A percentile compares a stretch with the other conserved stretches of the same genome.
Conservation (phyloP, 768 basidiomycete genomes). For the Amanita molliuscula region DNA sequence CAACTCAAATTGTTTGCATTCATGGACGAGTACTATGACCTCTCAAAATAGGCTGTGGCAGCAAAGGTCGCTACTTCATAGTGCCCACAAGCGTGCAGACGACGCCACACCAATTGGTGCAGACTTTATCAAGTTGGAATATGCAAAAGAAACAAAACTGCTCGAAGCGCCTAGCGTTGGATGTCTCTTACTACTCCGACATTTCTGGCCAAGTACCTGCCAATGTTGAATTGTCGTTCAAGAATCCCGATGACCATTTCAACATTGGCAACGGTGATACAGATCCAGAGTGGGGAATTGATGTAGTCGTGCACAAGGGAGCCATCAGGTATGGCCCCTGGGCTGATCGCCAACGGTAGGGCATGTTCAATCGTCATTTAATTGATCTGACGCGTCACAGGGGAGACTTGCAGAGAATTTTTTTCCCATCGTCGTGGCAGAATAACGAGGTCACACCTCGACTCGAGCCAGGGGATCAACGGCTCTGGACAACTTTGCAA, state of each 20-base stretch:
- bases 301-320: slow-evolving; percentile 72
- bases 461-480: slow-evolving; percentile 67
- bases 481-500: slow-evolving; percentile 76
- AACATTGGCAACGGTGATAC: slow-evolving; percentile 83
- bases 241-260: slow-evolving; percentile 27
- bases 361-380: background rate
- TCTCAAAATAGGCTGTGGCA: slow-evolving; percentile 21
- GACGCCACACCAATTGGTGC: slow-evolving; percentile 45
- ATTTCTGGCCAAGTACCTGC: slow-evolving; percentile 67
- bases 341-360: slow-evolving; percentile 87
- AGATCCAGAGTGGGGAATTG: slow-evolving; percentile 90
- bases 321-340: slow-evolving; percentile 85
- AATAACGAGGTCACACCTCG: slow-evolving; percentile 43
- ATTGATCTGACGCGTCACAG: slow-evolving; percentile 23
- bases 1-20: slow-evolving; percentile 35
- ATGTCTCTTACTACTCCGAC: slow-evolving; percentile 82
- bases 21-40: slow-evolving; percentile 23
- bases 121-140: slow-evolving; percentile 58
- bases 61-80: slow-evolving; percentile 12
- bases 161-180: slow-evolving; percentile 68
- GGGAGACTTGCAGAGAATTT: slow-evolving; percentile 64
- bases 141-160: slow-evolving; percentile 79
- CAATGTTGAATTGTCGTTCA: slow-evolving; percentile 14
- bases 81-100: slow-evolving; percentile 23
- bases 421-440: slow-evolving; percentile 77